These are phyloP conservation scores for Kwoniella sp. DNA, from an alignment of 768 basidiomycete species.

Conservation along the genomic window DNA sequence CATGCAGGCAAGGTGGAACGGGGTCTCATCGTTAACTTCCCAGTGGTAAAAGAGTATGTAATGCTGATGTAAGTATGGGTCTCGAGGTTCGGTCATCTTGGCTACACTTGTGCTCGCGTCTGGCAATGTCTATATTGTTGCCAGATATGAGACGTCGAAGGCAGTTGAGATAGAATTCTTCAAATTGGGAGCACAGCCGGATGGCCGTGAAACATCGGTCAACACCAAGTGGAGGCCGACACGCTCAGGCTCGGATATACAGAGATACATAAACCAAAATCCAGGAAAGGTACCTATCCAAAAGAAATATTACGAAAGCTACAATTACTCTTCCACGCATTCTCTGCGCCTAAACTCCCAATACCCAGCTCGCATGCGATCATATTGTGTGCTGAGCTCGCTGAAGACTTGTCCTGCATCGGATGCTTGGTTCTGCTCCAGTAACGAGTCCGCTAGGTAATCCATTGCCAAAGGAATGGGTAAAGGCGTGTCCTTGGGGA, in stretches of 20 bases:
- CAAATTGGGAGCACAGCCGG: too few relatives aligned
- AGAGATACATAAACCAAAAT: neutral
- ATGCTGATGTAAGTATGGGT: slow-evolving; percentile 13
- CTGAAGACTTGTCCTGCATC: slow-evolving; percentile 35
- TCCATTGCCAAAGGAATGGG: slow-evolving; percentile 69
- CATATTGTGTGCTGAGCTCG: slow-evolving; percentile 37
- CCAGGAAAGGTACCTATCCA: too few relatives aligned
- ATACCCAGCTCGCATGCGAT: slow-evolving; percentile 52
- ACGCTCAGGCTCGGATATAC: neutral
- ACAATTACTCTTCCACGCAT: slow-evolving; percentile 20
- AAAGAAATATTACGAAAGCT: too few relatives aligned
- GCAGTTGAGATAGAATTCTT: neutral
- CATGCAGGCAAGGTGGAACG: slow-evolving; percentile 29
- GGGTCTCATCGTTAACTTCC: slow-evolving; percentile 21
- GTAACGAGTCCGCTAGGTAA: slow-evolving; percentile 23
- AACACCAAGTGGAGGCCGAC: neutral
- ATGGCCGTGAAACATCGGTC: too few relatives aligned
- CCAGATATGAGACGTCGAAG: neutral
- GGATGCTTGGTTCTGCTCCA: slow-evolving; percentile 15
- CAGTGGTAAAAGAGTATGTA: slow-evolving; percentile 38
- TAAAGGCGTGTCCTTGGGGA: slow-evolving; percentile 65
- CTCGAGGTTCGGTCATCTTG: slow-evolving; percentile 4
- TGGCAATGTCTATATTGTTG: neutral
- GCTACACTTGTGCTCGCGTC: neutral
- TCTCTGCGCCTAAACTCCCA: slow-evolving; percentile 45